These are phyloP conservation scores for Farysia itapuensis DNA, from an alignment of 1,284 basidiomycete species.

Conservation along the genomic window DNA sequence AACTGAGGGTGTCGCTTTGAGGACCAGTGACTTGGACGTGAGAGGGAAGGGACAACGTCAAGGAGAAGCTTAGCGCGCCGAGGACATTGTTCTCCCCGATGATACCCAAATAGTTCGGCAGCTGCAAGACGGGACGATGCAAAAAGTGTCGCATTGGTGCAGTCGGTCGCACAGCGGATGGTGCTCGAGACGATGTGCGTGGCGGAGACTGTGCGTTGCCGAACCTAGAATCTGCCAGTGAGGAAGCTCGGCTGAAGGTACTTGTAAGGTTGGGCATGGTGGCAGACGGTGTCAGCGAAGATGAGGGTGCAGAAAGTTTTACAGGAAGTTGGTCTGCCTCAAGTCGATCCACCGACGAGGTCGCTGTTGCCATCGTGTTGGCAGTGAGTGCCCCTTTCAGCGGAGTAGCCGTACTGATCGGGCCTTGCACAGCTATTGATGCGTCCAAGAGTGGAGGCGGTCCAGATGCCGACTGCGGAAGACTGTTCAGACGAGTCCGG, in stretches of 20 bases:
- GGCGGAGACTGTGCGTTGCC: conserved; percentile 32
- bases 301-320: conserved; percentile 29
- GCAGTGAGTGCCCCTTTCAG: too few species aligned
- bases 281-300: conserved; percentile 9
- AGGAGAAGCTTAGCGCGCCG: conserved; percentile 46
- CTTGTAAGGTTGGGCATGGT: conserved; percentile 22
- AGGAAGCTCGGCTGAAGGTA: conserved; percentile 16
- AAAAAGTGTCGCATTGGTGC: conserved; percentile 56
- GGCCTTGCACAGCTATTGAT: too few species aligned
- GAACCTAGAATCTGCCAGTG: conserved; percentile 14
- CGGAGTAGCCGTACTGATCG: too few species aligned
- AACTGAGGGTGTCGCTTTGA: conserved; percentile 49
- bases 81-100: conserved; percentile 22
- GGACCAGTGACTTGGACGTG: conserved; percentile 49
- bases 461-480: too few species aligned
- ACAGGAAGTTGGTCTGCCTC: too few species aligned
- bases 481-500: too few species aligned
- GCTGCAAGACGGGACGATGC: conserved; percentile 49
- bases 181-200: conserved; percentile 26
- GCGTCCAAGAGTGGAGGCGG: too few species aligned
- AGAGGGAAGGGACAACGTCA: conserved; percentile 56
- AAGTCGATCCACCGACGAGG: too few species aligned
- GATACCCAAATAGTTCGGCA: conserved; percentile 42
- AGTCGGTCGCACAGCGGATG: conserved; percentile 8
- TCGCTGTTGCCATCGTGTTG: too few species aligned